phyloP scores from a whole-genome alignment of 1,139 yeast species.

The Yarrowia galli region DNA sequence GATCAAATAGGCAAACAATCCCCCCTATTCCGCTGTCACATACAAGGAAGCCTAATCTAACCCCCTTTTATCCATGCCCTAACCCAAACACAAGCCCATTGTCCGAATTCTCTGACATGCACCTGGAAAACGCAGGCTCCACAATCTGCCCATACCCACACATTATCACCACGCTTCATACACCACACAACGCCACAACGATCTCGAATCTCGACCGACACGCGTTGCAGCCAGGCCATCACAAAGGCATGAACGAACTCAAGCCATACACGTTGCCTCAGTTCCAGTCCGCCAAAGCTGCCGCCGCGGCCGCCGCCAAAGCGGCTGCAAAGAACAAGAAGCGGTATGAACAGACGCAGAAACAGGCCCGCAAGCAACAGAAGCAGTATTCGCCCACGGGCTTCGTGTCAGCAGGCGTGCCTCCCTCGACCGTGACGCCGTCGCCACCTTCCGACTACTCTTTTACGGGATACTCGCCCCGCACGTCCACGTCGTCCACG shows the following conservation, averaged over 20 bases:
- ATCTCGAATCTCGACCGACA: not conserved
- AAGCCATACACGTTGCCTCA: slow-evolving; percentile 38
- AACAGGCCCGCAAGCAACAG: slow-evolving; percentile 27
- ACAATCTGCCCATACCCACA: slow-evolving; percentile 35
- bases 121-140: slow-evolving; percentile 29
- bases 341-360: slow-evolving; percentile 32
- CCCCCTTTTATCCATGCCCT: slow-evolving; percentile 3
- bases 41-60: slow-evolving; percentile 2
- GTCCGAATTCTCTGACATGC: slow-evolving; percentile 7
- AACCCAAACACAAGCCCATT: slow-evolving; percentile 33
- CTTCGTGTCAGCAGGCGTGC: slow-evolving; percentile 14
- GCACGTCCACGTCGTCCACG: slow-evolving; percentile 10
- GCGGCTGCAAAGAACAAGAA: slow-evolving; percentile 34
- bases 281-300: slow-evolving; percentile 38
- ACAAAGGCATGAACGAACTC: slow-evolving; percentile 31
- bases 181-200: slow-evolving; percentile 22
- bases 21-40: not conserved
- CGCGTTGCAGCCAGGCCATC: slow-evolving; percentile 22
- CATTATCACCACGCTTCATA: slow-evolving; percentile 30
- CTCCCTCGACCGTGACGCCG: not conserved
- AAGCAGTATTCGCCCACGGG: slow-evolving; percentile 1
- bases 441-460: slow-evolving; percentile 32
- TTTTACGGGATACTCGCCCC: slow-evolving; percentile 8
- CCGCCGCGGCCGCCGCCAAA: slow-evolving; percentile 35
- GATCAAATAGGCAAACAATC: not conserved